Percentiles rank a stretch among this genome's conserved stretches.
phyloP scores from a whole-genome alignment of 1,284 basidiomycete genomes.

The Trichosporon sp. region DNA sequence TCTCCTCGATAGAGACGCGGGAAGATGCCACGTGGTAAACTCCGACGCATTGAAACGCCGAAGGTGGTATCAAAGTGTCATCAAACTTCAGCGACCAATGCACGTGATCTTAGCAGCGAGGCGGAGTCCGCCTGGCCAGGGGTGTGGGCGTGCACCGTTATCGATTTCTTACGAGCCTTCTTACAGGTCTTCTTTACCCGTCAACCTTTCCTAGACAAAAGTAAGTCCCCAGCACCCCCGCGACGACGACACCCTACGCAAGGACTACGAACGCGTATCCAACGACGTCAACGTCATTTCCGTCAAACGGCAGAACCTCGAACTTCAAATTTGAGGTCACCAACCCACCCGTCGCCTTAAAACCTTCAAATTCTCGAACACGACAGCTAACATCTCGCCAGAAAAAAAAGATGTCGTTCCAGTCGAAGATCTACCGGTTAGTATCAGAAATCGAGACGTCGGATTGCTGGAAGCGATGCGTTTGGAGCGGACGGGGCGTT shows the following conservation, averaged over 20 bases:
- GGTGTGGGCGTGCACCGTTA: background rate
- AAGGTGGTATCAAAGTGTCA: too few relatives aligned
- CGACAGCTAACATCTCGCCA: background rate
- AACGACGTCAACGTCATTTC: background rate
- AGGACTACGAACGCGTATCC: background rate
- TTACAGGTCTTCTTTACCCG: background rate
- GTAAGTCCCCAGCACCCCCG: background rate
- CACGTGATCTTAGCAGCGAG: too few relatives aligned
- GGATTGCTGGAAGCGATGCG: too few relatives aligned
- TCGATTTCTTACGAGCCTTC: background rate
- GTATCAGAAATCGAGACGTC: background rate
- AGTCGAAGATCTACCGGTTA: conserved; percentile 30
- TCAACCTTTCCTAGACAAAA: conserved; percentile 1
- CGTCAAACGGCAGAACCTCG: background rate
- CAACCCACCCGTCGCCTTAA: background rate
- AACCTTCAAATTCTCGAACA: background rate
- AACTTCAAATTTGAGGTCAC: background rate
- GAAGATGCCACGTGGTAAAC: too few relatives aligned
- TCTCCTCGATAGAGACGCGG: too few relatives aligned
- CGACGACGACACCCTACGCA: background rate
- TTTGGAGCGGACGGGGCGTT: background rate
- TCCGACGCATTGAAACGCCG: too few relatives aligned
- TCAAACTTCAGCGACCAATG: too few relatives aligned
- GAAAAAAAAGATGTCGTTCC: conserved; percentile 32
- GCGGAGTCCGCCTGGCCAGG: too few relatives aligned